Evolutionary conservation across 2,329 filamentous ascomycete species (phyloP).

Genomic region (Neonectria magnoliae): DNA sequence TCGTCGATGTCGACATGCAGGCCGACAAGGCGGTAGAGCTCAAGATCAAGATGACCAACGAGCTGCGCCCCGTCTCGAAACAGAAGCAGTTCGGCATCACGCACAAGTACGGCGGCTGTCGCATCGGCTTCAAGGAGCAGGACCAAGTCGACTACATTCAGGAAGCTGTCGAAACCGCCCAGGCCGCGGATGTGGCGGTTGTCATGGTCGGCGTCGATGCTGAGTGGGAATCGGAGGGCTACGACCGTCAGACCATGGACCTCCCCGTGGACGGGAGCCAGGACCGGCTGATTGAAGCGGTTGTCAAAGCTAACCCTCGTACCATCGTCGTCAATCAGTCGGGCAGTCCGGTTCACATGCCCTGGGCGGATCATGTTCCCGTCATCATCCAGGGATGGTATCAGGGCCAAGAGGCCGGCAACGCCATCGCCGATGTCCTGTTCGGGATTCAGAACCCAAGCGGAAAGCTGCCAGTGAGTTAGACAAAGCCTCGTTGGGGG

Average conservation of each 20-base stretch:
- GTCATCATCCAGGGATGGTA: constrained; percentile 68
- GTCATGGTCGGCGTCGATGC: constrained; percentile 76
- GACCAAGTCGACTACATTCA: constrained; percentile 70
- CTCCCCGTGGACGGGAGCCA: constrained; percentile 66
- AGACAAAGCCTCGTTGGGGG: neutral
- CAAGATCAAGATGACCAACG: constrained; percentile 62
- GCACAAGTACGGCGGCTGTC: constrained; percentile 75
- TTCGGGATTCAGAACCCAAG: constrained; percentile 75
- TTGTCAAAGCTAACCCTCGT: constrained; percentile 69
- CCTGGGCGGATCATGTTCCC: constrained; percentile 72
- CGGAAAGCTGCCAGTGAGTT: constrained; percentile 71
- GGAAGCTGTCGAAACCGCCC: constrained; percentile 71
- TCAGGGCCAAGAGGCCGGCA: constrained; percentile 74
- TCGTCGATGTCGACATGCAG: constrained; percentile 68
- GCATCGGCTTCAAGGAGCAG: constrained; percentile 76
- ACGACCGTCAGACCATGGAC: constrained; percentile 78
- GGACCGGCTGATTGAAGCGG: constrained; percentile 70
- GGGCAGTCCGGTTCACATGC: constrained; percentile 62
- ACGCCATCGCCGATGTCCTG: constrained; percentile 72
- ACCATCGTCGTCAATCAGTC: constrained; percentile 72
- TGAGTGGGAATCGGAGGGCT: constrained; percentile 81
- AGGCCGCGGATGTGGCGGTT: constrained; percentile 71
- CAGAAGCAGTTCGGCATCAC: constrained; percentile 66
- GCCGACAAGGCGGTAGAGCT: constrained; percentile 69
- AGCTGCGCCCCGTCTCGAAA: constrained; percentile 69